Conservation (phyloP, 495 filamentous ascomycete species). For the Talaromyces thailandensis region DNA sequence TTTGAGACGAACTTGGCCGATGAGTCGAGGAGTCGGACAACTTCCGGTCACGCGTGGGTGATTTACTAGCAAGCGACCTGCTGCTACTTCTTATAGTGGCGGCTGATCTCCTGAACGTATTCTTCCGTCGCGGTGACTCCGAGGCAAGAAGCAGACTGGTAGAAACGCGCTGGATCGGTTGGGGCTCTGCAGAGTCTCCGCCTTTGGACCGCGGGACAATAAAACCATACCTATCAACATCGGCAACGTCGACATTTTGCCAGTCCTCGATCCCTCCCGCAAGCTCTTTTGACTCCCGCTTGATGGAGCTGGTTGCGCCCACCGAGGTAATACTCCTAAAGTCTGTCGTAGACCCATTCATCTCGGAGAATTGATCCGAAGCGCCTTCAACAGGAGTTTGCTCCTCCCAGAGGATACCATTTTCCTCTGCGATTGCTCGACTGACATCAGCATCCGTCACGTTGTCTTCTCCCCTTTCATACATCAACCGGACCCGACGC, state of each 20-base stretch:
- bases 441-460: conserved; percentile 40
- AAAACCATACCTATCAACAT: conserved; percentile 94
- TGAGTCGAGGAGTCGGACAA: conserved; percentile 21
- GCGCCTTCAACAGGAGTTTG: conserved; percentile 19
- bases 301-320: conserved; percentile 18
- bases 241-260: conserved; percentile 77
- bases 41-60: conserved; percentile 35
- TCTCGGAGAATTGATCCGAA: neutral
- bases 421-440: conserved; percentile 39
- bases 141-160: conserved; percentile 56
- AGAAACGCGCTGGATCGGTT: conserved; percentile 55
- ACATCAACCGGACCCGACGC: conserved; percentile 84
- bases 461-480: conserved; percentile 61
- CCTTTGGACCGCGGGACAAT: conserved; percentile 48
- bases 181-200: conserved; percentile 32
- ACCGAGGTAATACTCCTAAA: conserved; percentile 6
- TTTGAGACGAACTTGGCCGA: conserved; percentile 38
- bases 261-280: conserved; percentile 93
- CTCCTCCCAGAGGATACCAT: conserved; percentile 51
- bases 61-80: conserved; percentile 43
- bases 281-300: conserved; percentile 47
- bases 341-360: conserved; percentile 9
- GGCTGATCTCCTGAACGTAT: conserved; percentile 41
- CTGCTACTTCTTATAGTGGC: conserved; percentile 29
- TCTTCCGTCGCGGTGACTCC: conserved; percentile 50